These are phyloP conservation scores for Podaxis rugospora DNA, from an alignment of 768 basidiomycete genomes.

Conservation along the genomic window DNA sequence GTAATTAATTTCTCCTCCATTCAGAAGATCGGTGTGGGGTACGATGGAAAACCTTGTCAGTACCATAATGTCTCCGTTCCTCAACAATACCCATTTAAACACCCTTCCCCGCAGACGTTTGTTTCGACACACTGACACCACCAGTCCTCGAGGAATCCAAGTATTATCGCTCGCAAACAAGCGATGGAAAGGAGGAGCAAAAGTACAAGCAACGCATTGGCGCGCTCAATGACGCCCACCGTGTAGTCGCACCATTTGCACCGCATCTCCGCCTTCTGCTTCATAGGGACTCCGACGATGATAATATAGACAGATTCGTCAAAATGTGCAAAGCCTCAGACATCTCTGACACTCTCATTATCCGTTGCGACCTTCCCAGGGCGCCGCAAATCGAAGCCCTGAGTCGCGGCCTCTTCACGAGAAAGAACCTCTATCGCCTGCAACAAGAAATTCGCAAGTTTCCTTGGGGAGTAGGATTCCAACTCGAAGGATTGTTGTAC, in stretches of 20 bases:
- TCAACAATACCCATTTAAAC: neutral
- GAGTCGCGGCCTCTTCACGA: slow-evolving; percentile 45
- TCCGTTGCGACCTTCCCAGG: slow-evolving; percentile 21
- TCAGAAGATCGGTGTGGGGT: slow-evolving; percentile 54
- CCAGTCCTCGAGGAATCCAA: slow-evolving; percentile 58
- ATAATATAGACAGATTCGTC: slow-evolving; percentile 47
- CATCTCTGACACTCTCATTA: slow-evolving; percentile 29
- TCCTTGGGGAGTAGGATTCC: slow-evolving; percentile 70
- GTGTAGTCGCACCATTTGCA: slow-evolving; percentile 60
- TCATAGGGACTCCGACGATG: slow-evolving; percentile 39
- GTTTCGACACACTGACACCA: slow-evolving; percentile 64
- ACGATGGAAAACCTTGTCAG: slow-evolving; percentile 65
- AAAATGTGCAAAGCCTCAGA: slow-evolving; percentile 49
- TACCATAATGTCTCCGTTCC: slow-evolving; percentile 2
- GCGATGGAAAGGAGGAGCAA: slow-evolving; percentile 32
- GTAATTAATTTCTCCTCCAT: slow-evolving; percentile 56
- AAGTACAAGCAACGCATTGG: slow-evolving; percentile 58
- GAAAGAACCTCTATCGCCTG: slow-evolving; percentile 41
- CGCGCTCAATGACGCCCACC: slow-evolving; percentile 55
- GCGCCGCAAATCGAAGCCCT: slow-evolving; percentile 44
- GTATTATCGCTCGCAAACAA: slow-evolving; percentile 48
- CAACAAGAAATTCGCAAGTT: slow-evolving; percentile 39
- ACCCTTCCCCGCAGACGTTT: slow-evolving; percentile 42
- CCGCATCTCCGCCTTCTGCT: slow-evolving; percentile 66
- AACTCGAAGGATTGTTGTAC: slow-evolving; percentile 65